These are phyloP conservation scores for Eimeria praecox DNA, from an alignment of 169 alveolate species.

Conservation along the genomic window DNA sequence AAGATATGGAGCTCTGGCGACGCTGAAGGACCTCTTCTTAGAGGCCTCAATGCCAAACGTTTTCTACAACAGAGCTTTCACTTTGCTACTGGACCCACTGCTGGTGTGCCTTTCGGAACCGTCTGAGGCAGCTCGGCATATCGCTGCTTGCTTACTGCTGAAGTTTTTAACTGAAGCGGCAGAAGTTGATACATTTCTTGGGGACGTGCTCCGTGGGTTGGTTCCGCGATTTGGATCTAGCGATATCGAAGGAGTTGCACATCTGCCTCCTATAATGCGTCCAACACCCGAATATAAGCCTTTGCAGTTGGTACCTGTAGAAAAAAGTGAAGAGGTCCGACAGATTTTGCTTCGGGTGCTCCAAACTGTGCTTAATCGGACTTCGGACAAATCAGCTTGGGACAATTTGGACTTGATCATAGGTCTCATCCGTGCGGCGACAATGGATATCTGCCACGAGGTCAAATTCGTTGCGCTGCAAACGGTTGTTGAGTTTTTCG, in stretches of 20 bases:
- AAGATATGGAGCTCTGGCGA: slow-evolving; percentile 7
- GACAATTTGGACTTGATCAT: slow-evolving; percentile 87
- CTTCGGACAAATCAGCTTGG: slow-evolving; percentile 63
- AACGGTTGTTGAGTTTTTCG: slow-evolving; percentile 84
- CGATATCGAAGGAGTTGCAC: slow-evolving; percentile 81
- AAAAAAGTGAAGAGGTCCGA: slow-evolving; percentile 80
- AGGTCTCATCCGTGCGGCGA: slow-evolving; percentile 90
- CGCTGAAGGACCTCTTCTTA: slow-evolving; percentile 15
- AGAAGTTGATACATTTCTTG: neutral
- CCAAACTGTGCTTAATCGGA: slow-evolving; percentile 35
- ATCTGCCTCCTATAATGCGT: slow-evolving; percentile 80
- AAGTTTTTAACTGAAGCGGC: slow-evolving; percentile 47
- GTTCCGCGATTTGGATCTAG: slow-evolving; percentile 75
- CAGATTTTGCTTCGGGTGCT: slow-evolving; percentile 39
- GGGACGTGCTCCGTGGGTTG: slow-evolving; percentile 54
- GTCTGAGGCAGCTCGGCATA: slow-evolving; percentile 23
- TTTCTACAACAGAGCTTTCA: slow-evolving; percentile 42
- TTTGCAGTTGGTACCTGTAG: slow-evolving; percentile 80
- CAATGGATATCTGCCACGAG: slow-evolving; percentile 94
- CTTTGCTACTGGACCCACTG: slow-evolving; percentile 24
- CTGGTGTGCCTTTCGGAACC: slow-evolving; percentile 71
- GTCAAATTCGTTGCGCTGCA: slow-evolving; percentile 89
- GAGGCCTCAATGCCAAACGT: slow-evolving; percentile 29
- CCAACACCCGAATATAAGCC: slow-evolving; percentile 82
- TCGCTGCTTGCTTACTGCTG: slow-evolving; percentile 34